These are phyloP conservation scores for Colletotrichum chrysophilum DNA, from an alignment of 2,329 filamentous ascomycete genomes.

Conservation along the genomic window DNA sequence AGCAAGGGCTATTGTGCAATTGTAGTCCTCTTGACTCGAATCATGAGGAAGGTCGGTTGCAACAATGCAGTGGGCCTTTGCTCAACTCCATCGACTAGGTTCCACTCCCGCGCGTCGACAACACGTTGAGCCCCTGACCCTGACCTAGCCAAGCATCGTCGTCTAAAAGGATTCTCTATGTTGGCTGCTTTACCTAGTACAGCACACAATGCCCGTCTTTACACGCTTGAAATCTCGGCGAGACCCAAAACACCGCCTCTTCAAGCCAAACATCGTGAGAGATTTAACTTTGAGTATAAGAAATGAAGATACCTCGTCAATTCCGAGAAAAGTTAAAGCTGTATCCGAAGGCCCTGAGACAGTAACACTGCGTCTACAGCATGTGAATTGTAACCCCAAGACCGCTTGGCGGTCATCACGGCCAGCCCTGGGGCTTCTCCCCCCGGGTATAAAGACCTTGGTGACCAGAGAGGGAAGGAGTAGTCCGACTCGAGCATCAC, in stretches of 20 bases:
- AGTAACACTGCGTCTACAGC: not conserved
- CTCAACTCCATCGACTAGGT: not conserved
- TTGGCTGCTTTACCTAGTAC: not conserved
- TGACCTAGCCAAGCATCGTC: conserved; percentile 1
- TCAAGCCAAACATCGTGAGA: not conserved
- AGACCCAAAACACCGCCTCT: not conserved
- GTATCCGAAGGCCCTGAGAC: not conserved
- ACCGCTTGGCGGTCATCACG: not conserved
- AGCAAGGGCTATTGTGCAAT: not conserved
- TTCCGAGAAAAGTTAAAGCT: not conserved
- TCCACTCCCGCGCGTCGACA: not conserved
- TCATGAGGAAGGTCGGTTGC: not conserved
- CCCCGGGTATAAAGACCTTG: not conserved
- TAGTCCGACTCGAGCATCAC: not conserved
- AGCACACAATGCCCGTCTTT: not conserved
- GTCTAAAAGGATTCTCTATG: not conserved
- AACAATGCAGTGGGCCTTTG: not conserved
- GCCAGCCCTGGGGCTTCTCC: not conserved
- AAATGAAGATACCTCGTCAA: not conserved
- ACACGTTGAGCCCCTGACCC: not conserved
- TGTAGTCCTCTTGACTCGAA: not conserved
- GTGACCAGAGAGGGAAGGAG: not conserved
- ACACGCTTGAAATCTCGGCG: not conserved
- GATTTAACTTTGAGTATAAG: not conserved
- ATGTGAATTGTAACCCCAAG: not conserved